Percentiles rank a stretch among this genome's conserved stretches.
These are phyloP conservation scores for Brassica hybrid DNA, from an alignment of 441 rosid species.

Conservation along the genomic window DNA sequence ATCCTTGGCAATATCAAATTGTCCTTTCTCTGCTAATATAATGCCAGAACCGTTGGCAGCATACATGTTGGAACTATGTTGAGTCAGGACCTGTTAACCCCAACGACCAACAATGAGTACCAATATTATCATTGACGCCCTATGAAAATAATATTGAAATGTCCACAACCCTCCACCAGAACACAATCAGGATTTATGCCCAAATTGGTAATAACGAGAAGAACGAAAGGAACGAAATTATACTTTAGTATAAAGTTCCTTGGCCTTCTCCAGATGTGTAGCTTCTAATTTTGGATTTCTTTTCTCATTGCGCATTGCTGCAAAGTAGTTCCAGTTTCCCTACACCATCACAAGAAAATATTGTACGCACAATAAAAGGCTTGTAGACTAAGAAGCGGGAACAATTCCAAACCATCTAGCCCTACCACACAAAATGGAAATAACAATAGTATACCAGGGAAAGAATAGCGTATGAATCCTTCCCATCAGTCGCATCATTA, in stretches of 20 bases:
- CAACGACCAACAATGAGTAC: constrained; percentile 20
- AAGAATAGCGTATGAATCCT: constrained; percentile 94
- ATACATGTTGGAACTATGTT: constrained; percentile 90
- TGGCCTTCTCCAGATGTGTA: constrained; percentile 98
- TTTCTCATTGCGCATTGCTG: constrained; percentile 99
- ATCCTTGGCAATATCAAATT: constrained; percentile 97
- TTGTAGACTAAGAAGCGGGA: constrained; percentile 16
- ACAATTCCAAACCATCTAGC: constrained; percentile 24
- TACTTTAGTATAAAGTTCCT: constrained; percentile 95
- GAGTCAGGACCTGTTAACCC: constrained; percentile 77
- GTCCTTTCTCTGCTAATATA: constrained; percentile 97
- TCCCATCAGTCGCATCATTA: constrained; percentile 94
- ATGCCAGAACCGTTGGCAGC: constrained; percentile 99
- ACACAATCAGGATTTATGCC: constrained; percentile 10
- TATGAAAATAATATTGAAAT: neutral
- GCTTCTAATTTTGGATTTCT: constrained; percentile 98
- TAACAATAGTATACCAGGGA: constrained; percentile 70
- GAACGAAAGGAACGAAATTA: constrained; percentile 37
- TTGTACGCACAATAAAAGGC: constrained; percentile 17
- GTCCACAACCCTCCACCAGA: constrained; percentile 14
- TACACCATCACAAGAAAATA: constrained; percentile 46
- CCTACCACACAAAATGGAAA: constrained; percentile 17
- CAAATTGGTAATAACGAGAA: constrained; percentile 16
- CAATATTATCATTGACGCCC: constrained; percentile 10
- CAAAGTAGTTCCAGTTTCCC: constrained; percentile 99